Percentiles rank a stretch among this genome's conserved stretches.
These are phyloP conservation scores for Apium graveolens DNA, from an alignment of 129 eudicot genomes.

Conservation along the genomic window DNA sequence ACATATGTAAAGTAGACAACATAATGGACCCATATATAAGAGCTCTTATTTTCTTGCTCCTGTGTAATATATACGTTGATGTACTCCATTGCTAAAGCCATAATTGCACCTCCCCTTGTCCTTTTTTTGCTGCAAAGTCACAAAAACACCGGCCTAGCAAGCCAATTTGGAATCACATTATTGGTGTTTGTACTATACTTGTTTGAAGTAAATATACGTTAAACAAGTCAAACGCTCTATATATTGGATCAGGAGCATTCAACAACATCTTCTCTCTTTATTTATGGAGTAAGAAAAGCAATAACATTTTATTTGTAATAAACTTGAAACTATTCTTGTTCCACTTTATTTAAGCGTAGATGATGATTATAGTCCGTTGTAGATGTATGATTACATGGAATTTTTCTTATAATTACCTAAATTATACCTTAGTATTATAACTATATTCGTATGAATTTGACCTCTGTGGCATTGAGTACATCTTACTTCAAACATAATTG, in stretches of 20 bases:
- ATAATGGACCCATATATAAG: conserved; percentile 1
- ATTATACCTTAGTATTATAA: background rate
- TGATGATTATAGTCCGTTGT: too few relatives aligned
- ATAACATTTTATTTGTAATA: too few relatives aligned
- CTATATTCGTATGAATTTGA: too few relatives aligned
- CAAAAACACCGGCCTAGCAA: background rate
- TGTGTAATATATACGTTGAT: background rate
- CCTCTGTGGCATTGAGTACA: background rate
- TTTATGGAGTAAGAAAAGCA: too few relatives aligned
- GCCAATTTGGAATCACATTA: background rate
- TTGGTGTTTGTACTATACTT: background rate
- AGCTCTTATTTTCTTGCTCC: background rate
- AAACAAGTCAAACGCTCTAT: too few relatives aligned
- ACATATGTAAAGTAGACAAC: background rate
- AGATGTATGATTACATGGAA: background rate
- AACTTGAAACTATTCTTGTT: too few relatives aligned
- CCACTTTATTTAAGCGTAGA: too few relatives aligned
- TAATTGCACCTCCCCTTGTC: conserved; percentile 1
- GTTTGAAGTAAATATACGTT: background rate
- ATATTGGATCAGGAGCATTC: too few relatives aligned
- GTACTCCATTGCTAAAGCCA: background rate
- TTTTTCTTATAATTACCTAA: background rate
- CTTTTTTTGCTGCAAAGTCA: background rate
- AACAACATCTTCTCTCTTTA: background rate
- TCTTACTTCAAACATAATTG: background rate